Evolutionary conservation across 192 early-diverging fungal species (phyloP).

Genomic region (Podila epicladia): DNA sequence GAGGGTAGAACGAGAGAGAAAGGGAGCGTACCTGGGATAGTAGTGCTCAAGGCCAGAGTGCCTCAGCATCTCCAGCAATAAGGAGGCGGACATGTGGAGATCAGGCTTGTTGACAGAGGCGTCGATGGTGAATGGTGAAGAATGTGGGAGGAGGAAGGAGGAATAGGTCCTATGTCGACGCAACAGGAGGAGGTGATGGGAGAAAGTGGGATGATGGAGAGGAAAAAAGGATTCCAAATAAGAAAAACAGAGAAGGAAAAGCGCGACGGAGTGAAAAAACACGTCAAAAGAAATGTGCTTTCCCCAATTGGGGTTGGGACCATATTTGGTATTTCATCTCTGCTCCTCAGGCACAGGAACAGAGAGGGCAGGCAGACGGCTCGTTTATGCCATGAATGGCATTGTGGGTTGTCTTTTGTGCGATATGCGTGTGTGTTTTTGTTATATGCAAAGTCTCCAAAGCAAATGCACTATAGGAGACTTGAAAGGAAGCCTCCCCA

Average conservation of each 20-base stretch:
- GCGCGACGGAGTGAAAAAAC: conserved; percentile 2
- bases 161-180: background rate
- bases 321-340: too few relatives aligned
- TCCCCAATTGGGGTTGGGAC: too few relatives aligned
- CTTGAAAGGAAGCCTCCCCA: too few relatives aligned
- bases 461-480: too few relatives aligned
- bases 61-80: conserved; percentile 72
- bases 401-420: too few relatives aligned
- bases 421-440: too few relatives aligned
- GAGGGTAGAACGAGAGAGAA: background rate
- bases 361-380: too few relatives aligned
- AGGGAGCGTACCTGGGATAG: conserved; percentile 58
- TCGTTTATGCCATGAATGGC: too few relatives aligned
- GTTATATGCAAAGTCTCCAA: too few relatives aligned
- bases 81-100: conserved; percentile 53
- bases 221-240: background rate
- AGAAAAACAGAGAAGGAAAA: background rate
- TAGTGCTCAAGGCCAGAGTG: conserved; percentile 72
- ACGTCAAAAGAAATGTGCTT: too few relatives aligned
- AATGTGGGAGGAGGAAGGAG: background rate
- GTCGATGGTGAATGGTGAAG: conserved; percentile 3
- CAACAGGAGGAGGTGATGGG: background rate
- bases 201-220: background rate
- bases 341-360: too few relatives aligned
- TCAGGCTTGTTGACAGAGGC: background rate